These are phyloP conservation scores for Dipodascus albidus DNA, from an alignment of 805 yeast genomes.

Conservation along the genomic window DNA sequence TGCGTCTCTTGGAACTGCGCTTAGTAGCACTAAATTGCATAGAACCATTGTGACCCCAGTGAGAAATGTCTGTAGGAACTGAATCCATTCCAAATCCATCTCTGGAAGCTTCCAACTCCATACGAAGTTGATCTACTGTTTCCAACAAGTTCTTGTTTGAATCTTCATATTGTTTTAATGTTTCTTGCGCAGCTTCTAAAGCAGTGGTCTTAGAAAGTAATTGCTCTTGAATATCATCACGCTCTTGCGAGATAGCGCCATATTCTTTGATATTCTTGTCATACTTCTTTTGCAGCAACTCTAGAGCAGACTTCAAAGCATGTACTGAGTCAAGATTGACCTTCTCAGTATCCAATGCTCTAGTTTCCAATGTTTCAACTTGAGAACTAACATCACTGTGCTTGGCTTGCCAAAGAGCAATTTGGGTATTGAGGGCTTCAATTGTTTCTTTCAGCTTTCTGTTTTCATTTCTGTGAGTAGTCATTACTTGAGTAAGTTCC, in stretches of 20 bases:
- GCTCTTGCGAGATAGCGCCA: constrained; percentile 15
- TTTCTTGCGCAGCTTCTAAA: constrained; percentile 20
- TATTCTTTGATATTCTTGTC: constrained; percentile 14
- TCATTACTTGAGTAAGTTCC: constrained; percentile 76
- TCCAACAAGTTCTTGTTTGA: constrained; percentile 13
- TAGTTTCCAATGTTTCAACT: constrained; percentile 15
- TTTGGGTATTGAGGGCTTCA: constrained; percentile 24
- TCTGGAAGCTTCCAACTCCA: constrained; percentile 30
- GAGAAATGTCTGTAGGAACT: constrained; percentile 25
- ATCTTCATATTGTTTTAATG: constrained; percentile 14
- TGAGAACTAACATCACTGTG: constrained; percentile 7
- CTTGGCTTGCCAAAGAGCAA: constrained; percentile 21
- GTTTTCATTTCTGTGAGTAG: constrained; percentile 73
- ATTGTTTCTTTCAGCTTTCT: constrained; percentile 57
- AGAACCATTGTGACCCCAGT: constrained; percentile 14
- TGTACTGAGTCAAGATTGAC: constrained; percentile 13
- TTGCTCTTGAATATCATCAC: constrained; percentile 25
- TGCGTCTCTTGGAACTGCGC: constrained; percentile 19
- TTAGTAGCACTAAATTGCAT: constrained; percentile 11
- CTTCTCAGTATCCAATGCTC: constrained; percentile 18
- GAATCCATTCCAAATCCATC: constrained; percentile 1
- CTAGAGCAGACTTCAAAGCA: constrained; percentile 8
- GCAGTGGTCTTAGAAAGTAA: constrained; percentile 14
- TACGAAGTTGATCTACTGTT: constrained; percentile 28
- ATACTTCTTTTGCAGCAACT: constrained; percentile 18